Evolutionary conservation across 163 green algal species (phyloP), one percentile per base, ranked within the genome.

Genomic region (Scenedesmus sp.): DNA sequence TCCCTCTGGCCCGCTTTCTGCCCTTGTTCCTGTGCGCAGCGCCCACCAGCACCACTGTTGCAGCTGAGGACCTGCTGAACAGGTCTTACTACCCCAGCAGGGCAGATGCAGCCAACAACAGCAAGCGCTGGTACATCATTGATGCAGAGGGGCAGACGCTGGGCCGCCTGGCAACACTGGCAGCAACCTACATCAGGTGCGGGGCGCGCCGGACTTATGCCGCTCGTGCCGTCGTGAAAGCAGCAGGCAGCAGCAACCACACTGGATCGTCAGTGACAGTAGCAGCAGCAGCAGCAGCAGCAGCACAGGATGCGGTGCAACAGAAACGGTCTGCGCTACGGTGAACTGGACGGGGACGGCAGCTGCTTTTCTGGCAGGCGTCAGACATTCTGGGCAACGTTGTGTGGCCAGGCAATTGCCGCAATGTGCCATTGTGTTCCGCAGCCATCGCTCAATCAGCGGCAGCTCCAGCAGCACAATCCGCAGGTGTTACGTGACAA

Each of bases 121-220:
- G 93, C 72, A 99, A 99, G 95, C 90, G 92, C n/a, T 99, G 98
- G 97, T 99, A 97, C 85, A 94, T 99, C 68, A 97, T 99, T 51
- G 97, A 99, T 93, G 98, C 98, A 1, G 95, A 98, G 92, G 97
- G 97, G 30, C 96, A 99, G 92, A 98, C 95, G 0, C 95, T 99
- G 43, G 98, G 98, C 44, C 95, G 98, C 20, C 93, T 99, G 30
- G 97, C 98, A 2, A 94, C 92, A 1, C 93, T 99, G 40, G 98
- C 96, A n/a, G 97, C 98, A 61, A 97, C 92, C 70, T 96, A 97
- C 93, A 96, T 99, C 90, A 95, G 95, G 95, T 97, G 59, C 61
- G 87, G n/a, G n/a, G n/a, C n/a, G n/a, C n/a, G n/a, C n/a, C n/a
- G n/a, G n/a, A n/a, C n/a, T n/a, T n/a, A n/a, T n/a, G n/a, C 65